Conservation (phyloP, 2,329 filamentous ascomycete genomes). For the Helminthosporium solani region DNA sequence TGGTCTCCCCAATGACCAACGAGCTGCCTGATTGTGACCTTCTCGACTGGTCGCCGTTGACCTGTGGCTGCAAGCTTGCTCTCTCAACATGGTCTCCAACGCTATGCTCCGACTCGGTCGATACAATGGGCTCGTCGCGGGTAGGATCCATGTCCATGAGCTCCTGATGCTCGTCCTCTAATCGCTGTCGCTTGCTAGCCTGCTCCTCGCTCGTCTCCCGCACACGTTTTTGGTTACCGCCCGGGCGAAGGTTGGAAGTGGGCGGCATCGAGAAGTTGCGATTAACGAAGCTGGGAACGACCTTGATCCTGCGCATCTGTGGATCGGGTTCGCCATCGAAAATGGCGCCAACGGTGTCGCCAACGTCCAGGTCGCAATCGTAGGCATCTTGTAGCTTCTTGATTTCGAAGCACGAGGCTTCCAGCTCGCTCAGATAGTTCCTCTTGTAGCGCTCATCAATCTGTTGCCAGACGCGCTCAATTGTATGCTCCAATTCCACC, state of each 20-base stretch:
- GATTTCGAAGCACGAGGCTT: conserved; percentile 33
- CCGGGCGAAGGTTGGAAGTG: conserved; percentile 32
- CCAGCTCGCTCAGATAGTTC: conserved; percentile 33
- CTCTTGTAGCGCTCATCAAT: conserved; percentile 37
- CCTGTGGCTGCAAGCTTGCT: background rate
- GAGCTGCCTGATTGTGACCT: conserved; percentile 23
- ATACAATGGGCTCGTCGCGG: conserved; percentile 31
- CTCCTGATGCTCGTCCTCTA: conserved; percentile 18
- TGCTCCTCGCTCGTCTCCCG: conserved; percentile 13
- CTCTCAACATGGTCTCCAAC: conserved; percentile 12
- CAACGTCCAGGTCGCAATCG: conserved; percentile 39
- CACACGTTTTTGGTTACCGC: conserved; percentile 22
- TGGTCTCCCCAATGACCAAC: conserved; percentile 17
- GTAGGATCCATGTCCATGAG: conserved; percentile 12
- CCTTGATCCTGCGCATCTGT: conserved; percentile 30
- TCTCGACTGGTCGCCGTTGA: background rate
- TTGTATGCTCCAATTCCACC: conserved; percentile 28
- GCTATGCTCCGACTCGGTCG: conserved; percentile 23
- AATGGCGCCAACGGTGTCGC: conserved; percentile 37
- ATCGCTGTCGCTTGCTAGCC: conserved; percentile 26
- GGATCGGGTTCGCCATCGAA: conserved; percentile 33
- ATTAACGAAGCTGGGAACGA: conserved; percentile 29
- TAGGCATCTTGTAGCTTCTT: conserved; percentile 40
- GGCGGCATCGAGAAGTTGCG: conserved; percentile 36
- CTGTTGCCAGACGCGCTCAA: conserved; percentile 31